Base-by-base conservation (phyloP, 2,329 filamentous ascomycete species). In the Pseudophaeomoniella oleicola region DNA sequence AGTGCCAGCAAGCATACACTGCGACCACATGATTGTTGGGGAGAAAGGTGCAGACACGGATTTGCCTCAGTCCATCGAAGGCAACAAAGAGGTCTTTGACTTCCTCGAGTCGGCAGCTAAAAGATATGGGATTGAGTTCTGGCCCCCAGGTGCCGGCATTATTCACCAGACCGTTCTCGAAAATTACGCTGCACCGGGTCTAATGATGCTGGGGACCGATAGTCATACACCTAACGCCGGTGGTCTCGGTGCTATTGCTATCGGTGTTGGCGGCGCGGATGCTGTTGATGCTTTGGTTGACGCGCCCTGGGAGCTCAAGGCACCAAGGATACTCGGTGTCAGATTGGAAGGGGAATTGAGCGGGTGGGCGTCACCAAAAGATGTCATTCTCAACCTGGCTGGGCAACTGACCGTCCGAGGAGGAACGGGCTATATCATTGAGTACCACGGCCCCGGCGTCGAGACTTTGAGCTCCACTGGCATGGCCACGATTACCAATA, bases 201-300 rank as follows among this genome's bases (percentile, higher is more conserved):
- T 96, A 49, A 94, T 98, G 87, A 96, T 98, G 86, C 72, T 98
- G 30, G 90, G 90, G 38, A 98, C 90, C 18, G 90, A 98, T 60
- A 93, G 84, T 52, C 90, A 98, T 60, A 94, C 86, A 32, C 90
- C 90, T 31, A 98, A 96, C 54, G 90, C 85, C n/a, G 90, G 90
- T 49, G 90, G 90, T 40, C 67, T 96, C 37, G 86, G 82, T 47
- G 87, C 85, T 3, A 85, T 94, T 50, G 90, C 90, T 5, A 96
- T 98, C 55, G 90, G 90, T 57, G 90, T 98, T 19, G 90, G 90
- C 53, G 90, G 90, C 52, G 90, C 90, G 16, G 90, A 98, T 62
- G 90, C 90, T 16, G 90, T 98, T 2, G 90, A 98, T 62, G 90
- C 88, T 5, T 73, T 98, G 30, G 90, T 94, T 2, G 87, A 93